A percentile compares a stretch with the other conserved stretches of the same genome.
Evolutionary conservation across 139 green algal species (phyloP).

Genomic region (Chlorella sp.): DNA sequence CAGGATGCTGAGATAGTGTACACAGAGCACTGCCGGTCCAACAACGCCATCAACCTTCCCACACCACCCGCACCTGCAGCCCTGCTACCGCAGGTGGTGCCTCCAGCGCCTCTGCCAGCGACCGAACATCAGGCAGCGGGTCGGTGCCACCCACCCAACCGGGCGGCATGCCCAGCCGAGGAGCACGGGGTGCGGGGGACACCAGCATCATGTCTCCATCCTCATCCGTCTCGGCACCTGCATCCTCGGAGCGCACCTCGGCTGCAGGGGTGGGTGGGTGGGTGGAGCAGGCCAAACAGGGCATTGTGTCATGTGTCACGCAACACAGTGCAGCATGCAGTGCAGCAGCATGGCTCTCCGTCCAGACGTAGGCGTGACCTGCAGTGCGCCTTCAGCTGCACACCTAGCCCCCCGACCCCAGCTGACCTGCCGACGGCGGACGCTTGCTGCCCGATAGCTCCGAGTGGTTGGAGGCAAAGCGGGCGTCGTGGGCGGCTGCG

Average conservation of each 20-base stretch:
- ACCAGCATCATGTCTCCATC: neutral
- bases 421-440: neutral
- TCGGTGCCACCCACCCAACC: neutral
- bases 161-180: neutral
- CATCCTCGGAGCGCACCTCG: neutral
- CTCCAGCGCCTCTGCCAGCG: slow-evolving; percentile 49
- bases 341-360: no score
- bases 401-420: neutral
- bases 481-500: neutral
- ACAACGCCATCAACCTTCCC: neutral
- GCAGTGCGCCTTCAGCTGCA: neutral
- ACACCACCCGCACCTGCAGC: slow-evolving; percentile 32
- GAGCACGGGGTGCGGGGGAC: neutral
- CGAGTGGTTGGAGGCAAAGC: neutral
- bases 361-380: no score
- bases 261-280: neutral
- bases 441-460: slow-evolving; percentile 20
- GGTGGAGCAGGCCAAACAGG: no score
- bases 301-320: no score
- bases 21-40: neutral
- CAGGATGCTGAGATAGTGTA: no score
- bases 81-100: neutral
- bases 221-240: neutral
- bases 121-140: slow-evolving; percentile 37
- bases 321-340: no score